These are phyloP conservation scores for Aureobasidium melanogenum DNA, from an alignment of 2,329 filamentous ascomycete species.

Conservation along the genomic window DNA sequence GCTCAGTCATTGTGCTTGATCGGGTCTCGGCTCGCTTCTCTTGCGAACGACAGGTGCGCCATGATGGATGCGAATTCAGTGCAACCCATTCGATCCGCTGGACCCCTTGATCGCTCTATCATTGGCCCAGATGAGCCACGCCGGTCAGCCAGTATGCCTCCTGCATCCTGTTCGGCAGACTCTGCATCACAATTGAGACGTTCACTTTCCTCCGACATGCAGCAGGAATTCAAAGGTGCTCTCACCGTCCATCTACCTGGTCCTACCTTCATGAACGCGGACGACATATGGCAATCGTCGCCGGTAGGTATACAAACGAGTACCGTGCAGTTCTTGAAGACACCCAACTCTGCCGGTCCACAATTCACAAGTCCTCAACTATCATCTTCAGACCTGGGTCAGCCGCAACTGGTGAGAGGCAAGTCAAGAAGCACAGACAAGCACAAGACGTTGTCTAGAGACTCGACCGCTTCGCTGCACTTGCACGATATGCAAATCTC, in stretches of 20 bases:
- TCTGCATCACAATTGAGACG: background rate
- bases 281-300: background rate
- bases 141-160: background rate
- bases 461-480: conserved; percentile 24
- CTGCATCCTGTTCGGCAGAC: background rate
- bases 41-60: background rate
- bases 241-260: background rate
- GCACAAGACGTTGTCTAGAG: background rate
- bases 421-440: background rate
- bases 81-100: too few relatives aligned
- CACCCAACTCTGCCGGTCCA: background rate
- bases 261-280: background rate
- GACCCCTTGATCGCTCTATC: background rate
- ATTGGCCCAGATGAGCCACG: background rate
- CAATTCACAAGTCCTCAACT: background rate
- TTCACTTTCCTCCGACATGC: background rate
- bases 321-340: too few relatives aligned
- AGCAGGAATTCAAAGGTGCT: background rate
- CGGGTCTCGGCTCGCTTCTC: conserved; percentile 1
- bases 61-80: background rate
- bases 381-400: background rate
- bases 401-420: background rate
- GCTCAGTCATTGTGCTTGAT: conserved; percentile 4
- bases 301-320: background rate
- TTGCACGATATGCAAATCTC: conserved; percentile 37